Conservation (phyloP, 2,329 filamentous ascomycete genomes). For the Colletotrichum graminicola region DNA sequence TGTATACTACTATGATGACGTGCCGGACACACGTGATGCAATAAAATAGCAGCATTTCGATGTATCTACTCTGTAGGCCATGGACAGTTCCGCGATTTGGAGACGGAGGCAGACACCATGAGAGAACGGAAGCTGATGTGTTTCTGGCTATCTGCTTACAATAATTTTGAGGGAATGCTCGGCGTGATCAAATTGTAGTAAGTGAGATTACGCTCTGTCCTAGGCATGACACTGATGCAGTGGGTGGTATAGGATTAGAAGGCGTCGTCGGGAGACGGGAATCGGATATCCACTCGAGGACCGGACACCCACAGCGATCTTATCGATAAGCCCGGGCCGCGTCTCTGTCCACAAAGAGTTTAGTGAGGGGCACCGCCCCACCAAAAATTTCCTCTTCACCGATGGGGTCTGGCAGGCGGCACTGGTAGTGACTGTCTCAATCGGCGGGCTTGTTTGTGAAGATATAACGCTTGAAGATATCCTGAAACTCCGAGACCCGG, state of each 20-base stretch:
- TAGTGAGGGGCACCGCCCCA: slow-evolving; percentile 57
- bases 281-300: slow-evolving; percentile 1
- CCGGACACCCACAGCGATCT: slow-evolving; percentile 1
- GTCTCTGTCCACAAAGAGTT: slow-evolving; percentile 45
- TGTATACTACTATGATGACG: neutral
- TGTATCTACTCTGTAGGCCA: neutral
- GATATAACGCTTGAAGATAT: neutral
- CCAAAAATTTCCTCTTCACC: slow-evolving; percentile 53
- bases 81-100: neutral
- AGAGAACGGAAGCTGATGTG: neutral
- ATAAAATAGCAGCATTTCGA: neutral
- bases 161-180: accelerated
- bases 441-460: neutral
- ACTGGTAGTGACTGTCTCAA: slow-evolving; percentile 25
- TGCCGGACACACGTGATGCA: neutral
- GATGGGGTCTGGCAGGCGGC: slow-evolving; percentile 26
- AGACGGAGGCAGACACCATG: neutral
- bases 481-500: neutral
- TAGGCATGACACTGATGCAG: neutral
- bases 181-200: neutral
- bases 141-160: neutral
- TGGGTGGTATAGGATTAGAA: neutral
- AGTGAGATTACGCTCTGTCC: neutral
- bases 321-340: slow-evolving; percentile 36
- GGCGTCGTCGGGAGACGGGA: neutral